Percentiles rank a stretch among this genome's conserved stretches.
phyloP scores from a whole-genome alignment of 1,139 yeast species.

The Hemisphaericaspora xylofermentans region DNA sequence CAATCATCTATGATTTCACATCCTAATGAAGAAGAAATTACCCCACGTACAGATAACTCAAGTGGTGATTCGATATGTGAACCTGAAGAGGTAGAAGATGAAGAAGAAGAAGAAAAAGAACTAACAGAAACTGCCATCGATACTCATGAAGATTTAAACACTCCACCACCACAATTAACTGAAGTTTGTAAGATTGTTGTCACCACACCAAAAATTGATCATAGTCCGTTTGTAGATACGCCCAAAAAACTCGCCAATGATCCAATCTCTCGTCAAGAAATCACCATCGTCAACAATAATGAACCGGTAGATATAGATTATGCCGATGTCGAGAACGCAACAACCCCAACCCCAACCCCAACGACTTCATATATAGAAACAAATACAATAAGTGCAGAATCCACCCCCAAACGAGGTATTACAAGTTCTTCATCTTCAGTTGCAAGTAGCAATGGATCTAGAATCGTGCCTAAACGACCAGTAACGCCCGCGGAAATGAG shows the following conservation, averaged over 20 bases:
- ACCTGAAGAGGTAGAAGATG: not conserved
- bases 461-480: constrained; percentile 24
- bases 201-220: not conserved
- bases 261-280: not conserved
- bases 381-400: not conserved
- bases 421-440: not conserved
- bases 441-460: not conserved
- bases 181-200: constrained; percentile 25
- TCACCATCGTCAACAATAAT: not conserved
- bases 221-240: constrained; percentile 1
- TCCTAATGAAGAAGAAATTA: constrained; percentile 1
- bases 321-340: not conserved
- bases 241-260: not conserved
- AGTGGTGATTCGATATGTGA: constrained; percentile 1
- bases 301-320: not conserved
- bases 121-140: not conserved
- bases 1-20: constrained; percentile 4
- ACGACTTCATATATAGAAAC: no score
- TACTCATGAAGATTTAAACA: not conserved
- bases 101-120: not conserved
- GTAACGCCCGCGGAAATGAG: constrained; percentile 30
- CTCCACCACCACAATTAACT: constrained; percentile 10
- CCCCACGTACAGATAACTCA: constrained; percentile 1
- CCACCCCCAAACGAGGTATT: not conserved
- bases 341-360: not conserved